phyloP scores from a whole-genome alignment of 1,139 yeast genomes.

The Zygosaccharomyces sapae region DNA sequence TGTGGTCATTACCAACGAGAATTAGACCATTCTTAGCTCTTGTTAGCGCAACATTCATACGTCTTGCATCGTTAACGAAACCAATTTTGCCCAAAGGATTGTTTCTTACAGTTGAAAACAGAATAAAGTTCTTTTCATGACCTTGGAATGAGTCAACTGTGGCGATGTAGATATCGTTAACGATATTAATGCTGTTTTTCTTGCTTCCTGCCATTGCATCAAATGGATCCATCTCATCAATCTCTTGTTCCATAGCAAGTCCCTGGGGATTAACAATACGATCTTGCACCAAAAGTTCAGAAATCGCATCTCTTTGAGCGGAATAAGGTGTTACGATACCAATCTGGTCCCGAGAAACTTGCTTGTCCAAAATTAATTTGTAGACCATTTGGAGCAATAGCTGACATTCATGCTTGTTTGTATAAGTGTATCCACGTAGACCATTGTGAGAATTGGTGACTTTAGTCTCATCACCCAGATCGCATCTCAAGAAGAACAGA shows the following conservation, averaged over 20 bases:
- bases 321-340: conserved; percentile 71
- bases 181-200: conserved; percentile 49
- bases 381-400: conserved; percentile 46
- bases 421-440: conserved; percentile 48
- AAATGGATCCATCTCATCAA: conserved; percentile 53
- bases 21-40: conserved; percentile 57
- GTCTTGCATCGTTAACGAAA: conserved; percentile 52
- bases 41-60: conserved; percentile 60
- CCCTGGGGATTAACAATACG: conserved; percentile 52
- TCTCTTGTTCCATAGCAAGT: conserved; percentile 47
- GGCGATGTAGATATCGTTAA: conserved; percentile 65
- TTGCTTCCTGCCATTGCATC: conserved; percentile 29
- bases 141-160: conserved; percentile 68
- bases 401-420: conserved; percentile 50
- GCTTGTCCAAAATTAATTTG: conserved; percentile 51
- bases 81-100: conserved; percentile 51
- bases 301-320: conserved; percentile 66
- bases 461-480: conserved; percentile 42
- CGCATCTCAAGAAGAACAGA: conserved; percentile 53
- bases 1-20: conserved; percentile 52
- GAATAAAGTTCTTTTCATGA: conserved; percentile 55
- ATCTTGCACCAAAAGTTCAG: conserved; percentile 48
- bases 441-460: conserved; percentile 43
- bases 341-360: conserved; percentile 47
- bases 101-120: conserved; percentile 60